Evolutionary conservation across 1,139 yeast genomes (phyloP), one percentile per base, ranked within the genome.

Genomic region (Magnusiomyces tetraspermus): DNA sequence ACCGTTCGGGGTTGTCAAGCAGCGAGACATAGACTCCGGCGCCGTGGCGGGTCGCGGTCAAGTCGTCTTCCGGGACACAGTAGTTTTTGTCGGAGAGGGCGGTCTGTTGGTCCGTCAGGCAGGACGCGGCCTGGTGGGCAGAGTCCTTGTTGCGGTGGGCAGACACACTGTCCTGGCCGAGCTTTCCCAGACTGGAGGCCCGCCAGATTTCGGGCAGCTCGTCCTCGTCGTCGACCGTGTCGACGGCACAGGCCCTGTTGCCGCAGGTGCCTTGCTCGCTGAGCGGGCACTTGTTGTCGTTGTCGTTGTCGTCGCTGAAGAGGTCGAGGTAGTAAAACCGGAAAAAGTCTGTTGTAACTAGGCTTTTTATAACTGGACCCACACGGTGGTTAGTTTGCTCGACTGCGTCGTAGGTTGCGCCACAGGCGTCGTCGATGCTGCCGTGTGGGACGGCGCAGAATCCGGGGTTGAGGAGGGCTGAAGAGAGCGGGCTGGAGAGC

Each of bases 181-280:
- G 68, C 52, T 74, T 71, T 4, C 96, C 96, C 54, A 90, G 73
- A 49, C 77, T 79, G 52, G 82, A 82, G 1, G 95, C 88, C 58
- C 83, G 79, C 77, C 88, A 79, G 52, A 77, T 75, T 55, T 85
- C 86, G 31, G 88, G 86, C 49, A 87, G 75, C 38, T 79, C 80
- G 63, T 53, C 55, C 51, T 68, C 77, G 62, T 79, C 78, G 55
- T 78, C 77, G 46, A 76, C 67, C 24, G 85, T 78, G 67, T 92
- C 97, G 33, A 94, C 95, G 1, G 97, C 96, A 71, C 99, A 94
- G 51, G 90, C 87, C 59, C 89, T 78, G 63, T 94, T 89, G 60
- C 95, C 90, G 67, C 99, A 94, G 66, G 89, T 82, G 30, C 83
- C 85, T 61, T 77, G 83, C 61, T 80, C 86, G 60, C 83, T 11